Conservation (phyloP, 306 rosid species). For the Casuarina equisetifolia region DNA sequence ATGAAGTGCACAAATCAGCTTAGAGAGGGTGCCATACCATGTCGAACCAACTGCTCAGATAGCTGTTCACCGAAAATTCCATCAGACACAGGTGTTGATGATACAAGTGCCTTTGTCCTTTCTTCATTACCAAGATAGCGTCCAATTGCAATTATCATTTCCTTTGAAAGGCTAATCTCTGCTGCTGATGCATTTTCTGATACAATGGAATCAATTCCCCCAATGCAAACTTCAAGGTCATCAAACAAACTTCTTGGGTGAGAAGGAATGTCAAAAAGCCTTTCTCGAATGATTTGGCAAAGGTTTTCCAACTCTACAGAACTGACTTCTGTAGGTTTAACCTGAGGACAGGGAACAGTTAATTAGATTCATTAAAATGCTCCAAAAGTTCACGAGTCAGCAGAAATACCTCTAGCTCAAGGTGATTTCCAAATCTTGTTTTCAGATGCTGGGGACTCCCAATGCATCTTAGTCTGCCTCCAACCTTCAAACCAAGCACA, state of each 20-base stretch:
- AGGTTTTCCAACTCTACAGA: slow-evolving; percentile 64
- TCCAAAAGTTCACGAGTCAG: slow-evolving; percentile 10
- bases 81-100: slow-evolving; percentile 46
- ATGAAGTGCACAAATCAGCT: slow-evolving; percentile 24
- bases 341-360: slow-evolving; percentile 41
- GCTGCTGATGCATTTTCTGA: slow-evolving; percentile 68
- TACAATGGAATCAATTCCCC: slow-evolving; percentile 51
- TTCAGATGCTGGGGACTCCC: slow-evolving; percentile 97
- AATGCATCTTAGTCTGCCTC: slow-evolving; percentile 80
- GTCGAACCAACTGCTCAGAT: slow-evolving; percentile 80
- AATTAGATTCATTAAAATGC: slow-evolving; percentile 30
- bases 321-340: slow-evolving; percentile 84
- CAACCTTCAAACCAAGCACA: slow-evolving; percentile 62
- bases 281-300: slow-evolving; percentile 67
- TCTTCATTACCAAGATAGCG: slow-evolving; percentile 92
- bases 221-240: slow-evolving; percentile 89
- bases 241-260: slow-evolving; percentile 80
- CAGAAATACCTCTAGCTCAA: slow-evolving; percentile 77
- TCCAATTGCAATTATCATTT: slow-evolving; percentile 68
- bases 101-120: slow-evolving; percentile 59
- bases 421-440: slow-evolving; percentile 89
- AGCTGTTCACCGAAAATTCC: slow-evolving; percentile 68
- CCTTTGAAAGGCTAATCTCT: slow-evolving; percentile 75
- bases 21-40: slow-evolving; percentile 56
- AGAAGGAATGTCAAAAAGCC: slow-evolving; percentile 56